Evolutionary conservation across 495 filamentous ascomycete genomes (phyloP), one percentile per base, ranked within the genome.

Genomic region (Rostrohypoxylon terebratum): DNA sequence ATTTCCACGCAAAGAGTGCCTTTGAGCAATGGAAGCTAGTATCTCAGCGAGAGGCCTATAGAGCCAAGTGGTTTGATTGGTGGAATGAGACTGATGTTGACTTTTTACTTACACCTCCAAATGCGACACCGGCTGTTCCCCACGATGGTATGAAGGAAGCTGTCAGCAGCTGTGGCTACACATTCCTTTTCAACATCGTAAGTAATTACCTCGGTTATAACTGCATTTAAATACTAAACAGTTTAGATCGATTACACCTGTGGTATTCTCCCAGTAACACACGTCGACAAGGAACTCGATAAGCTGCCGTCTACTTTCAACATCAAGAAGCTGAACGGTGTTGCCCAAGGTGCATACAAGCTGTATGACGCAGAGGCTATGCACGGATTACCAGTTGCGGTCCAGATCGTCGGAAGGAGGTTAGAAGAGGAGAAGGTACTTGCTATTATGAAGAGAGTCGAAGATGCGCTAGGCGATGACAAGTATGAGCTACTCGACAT

Each of bases 361-460:
- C 89, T 93, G 74, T 99, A 98, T 75, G 90, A 98, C 76, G 90
- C 93, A 0, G 80, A 82, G 4, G 87, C 85, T 60, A 98, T 98
- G 94, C 89, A 92, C 38, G 94, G 93, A 4, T 82, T 98, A 67
- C 94, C 95, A 0, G 94, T 97, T 2, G 94, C 86, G 0, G 88
- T 97, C 38, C 96, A 98, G 80, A 83, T 98, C 5, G 91, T 97
- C 0, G 94, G 94, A 7, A 86, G 91, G 62, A 85, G 94, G 33
- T 85, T 97, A 77, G 87, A 97, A 78, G 95, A 99, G 79, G 96
- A 98, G 84, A 96, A 96, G 81, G 93, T 97, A 11, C 80, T 97
- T 66, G 90, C 91, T 0, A 85, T 92, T 20, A 97, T 98, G 95
- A 85, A 91, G 75, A 86, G 86, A 55, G 81, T 96, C 7, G 91